Conservation (phyloP, 164 flowering plant genomes). For the Cinnamomum micranthum region DNA sequence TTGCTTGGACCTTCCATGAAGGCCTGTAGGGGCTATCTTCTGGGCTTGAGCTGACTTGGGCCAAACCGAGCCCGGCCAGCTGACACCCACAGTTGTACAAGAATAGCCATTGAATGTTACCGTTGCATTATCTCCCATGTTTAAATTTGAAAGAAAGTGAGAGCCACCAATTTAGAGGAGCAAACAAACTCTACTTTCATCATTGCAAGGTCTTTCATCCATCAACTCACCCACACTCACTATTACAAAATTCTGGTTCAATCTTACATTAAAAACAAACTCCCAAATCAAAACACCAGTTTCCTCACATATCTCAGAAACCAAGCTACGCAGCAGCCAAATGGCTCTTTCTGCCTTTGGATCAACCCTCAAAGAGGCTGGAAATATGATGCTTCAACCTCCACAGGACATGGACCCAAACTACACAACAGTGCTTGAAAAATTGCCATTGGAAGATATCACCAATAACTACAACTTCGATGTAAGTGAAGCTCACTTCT, state of each 20-base stretch:
- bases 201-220: not conserved
- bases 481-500: not conserved
- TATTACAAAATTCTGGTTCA: not conserved
- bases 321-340: not conserved
- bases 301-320: not conserved
- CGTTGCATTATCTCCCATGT: not conserved
- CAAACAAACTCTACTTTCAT: not conserved
- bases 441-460: constrained; percentile 4
- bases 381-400: not conserved
- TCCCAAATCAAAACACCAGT: not conserved
- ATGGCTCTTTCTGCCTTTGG: not conserved
- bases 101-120: not conserved
- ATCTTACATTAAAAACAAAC: not conserved
- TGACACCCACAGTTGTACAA: not conserved
- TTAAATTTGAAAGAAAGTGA: constrained; percentile 2
- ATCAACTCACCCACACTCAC: not conserved
- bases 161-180: not conserved
- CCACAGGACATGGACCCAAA: not conserved
- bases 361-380: not conserved
- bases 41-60: too few species aligned
- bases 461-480: constrained; percentile 1
- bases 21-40: too few species aligned
- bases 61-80: too few species aligned
- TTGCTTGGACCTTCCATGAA: too few species aligned
- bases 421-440: not conserved